Evolutionary conservation across 176 grass and related monocot species (phyloP), one percentile per base, ranked within the genome.

Genomic region (Raddia distichophylla): DNA sequence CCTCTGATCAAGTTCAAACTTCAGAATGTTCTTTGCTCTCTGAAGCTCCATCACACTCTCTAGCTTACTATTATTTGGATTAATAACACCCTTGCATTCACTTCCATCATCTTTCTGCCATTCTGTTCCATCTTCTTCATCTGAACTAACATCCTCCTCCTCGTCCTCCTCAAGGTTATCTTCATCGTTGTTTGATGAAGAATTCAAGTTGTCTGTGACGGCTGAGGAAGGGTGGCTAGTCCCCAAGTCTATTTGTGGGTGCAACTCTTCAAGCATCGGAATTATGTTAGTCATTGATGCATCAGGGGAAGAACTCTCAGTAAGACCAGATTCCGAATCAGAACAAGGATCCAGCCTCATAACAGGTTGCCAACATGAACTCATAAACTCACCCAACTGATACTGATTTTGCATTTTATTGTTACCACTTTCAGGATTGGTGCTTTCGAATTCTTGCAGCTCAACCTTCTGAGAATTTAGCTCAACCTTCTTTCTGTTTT

Each of bases 201-300:
- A 64, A 58, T 84, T 49, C 57, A 82, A 40, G 8, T 63, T 76
- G 6, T 80, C 65, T 80, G 48, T 83, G 18, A 69, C 56, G 15
- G 50, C 5, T 11, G 69, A 79, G 42, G 52, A 77, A 84, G 72
- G 79, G 2, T 88, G 71, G 64, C 64, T 9, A 60, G 71, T 18
- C 18, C 46, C 71, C 20, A 44, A 74, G 44, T 86, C 68, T 75
- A 90, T 60, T 72, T 83, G 71, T n/a, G 77, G 45, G 10, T 90
- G 89, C 63, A 91, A 69, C 9, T 94, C 91, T 65, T 91, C 86
- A 33, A 89, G 89, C 89, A 94, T 89, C 7, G 86, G 92, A 81
- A 91, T 89, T 51, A 94, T 91, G 83, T 94, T 86, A 64, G 86
- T 67, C 68, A 91, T 91, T 8, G 92, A 94, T 59, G 92, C 86